These are phyloP conservation scores for Casuarina glauca DNA, from an alignment of 306 rosid species.

Conservation along the genomic window DNA sequence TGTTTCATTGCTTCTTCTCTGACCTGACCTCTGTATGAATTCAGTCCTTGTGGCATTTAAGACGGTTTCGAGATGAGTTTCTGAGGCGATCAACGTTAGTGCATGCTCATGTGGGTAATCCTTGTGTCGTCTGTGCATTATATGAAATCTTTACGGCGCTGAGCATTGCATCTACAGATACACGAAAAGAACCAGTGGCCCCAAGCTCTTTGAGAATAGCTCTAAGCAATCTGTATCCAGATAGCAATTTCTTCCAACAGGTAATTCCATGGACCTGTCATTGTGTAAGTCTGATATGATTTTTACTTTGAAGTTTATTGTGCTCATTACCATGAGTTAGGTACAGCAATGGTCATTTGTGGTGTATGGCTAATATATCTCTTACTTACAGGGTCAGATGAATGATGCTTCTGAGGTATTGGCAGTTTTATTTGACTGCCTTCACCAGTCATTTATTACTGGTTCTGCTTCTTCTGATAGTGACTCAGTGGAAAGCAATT, in stretches of 20 bases:
- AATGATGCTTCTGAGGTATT: conserved; percentile 99
- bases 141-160: conserved; percentile 75
- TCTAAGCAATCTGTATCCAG: conserved; percentile 87
- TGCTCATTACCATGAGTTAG: conserved; percentile 21
- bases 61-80: conserved; percentile 77
- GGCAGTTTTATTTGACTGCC: conserved; percentile 84
- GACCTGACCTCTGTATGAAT: conserved; percentile 38
- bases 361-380: conserved; percentile 34
- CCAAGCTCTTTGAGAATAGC: conserved; percentile 92
- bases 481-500: not conserved
- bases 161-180: conserved; percentile 62
- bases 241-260: conserved; percentile 90
- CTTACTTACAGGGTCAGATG: conserved; percentile 84
- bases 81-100: conserved; percentile 67
- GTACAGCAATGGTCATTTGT: conserved; percentile 13
- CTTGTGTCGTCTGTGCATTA: conserved; percentile 94
- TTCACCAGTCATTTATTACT: conserved; percentile 74
- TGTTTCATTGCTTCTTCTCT: conserved; percentile 16
- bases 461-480: conserved; percentile 54
- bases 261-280: conserved; percentile 41
- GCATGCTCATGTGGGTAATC: conserved; percentile 88
- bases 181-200: conserved; percentile 75
- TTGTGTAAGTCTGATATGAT: not conserved
- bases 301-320: not conserved
- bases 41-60: conserved; percentile 96